phyloP scores from a whole-genome alignment of 176 grass and related monocot genomes.

The Stipa capillata region DNA sequence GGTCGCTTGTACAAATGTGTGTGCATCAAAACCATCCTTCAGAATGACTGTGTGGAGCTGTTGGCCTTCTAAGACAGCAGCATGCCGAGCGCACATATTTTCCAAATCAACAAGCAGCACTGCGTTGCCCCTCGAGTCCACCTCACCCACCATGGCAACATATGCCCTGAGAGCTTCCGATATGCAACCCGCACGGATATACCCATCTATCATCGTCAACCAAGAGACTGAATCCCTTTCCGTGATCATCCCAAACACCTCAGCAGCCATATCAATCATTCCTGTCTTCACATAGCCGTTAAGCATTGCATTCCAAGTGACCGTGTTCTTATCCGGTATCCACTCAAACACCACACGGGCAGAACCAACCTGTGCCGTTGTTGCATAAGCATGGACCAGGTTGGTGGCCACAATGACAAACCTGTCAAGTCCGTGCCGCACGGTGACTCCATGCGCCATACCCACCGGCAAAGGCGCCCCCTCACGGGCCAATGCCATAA shows the following conservation, averaged over 20 bases:
- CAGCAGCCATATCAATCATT: too few relatives aligned
- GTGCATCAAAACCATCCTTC: too few relatives aligned
- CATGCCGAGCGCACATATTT: constrained; percentile 20
- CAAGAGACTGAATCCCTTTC: constrained; percentile 42
- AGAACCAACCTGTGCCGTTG: neutral
- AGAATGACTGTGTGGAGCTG: too few relatives aligned
- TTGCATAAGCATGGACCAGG: constrained; percentile 30
- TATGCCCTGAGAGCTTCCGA: constrained; percentile 32
- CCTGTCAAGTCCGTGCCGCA: constrained; percentile 17
- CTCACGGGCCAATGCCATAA: too few relatives aligned
- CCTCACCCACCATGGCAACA: too few relatives aligned
- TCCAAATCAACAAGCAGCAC: constrained; percentile 43
- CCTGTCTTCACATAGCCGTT: constrained; percentile 52
- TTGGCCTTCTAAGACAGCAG: constrained; percentile 23
- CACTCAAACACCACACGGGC: constrained; percentile 23
- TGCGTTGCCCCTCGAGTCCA: neutral
- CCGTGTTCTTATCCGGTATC: constrained; percentile 32
- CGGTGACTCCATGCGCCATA: constrained; percentile 14
- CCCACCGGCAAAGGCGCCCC: too few relatives aligned
- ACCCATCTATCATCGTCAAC: too few relatives aligned
- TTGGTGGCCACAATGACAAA: too few relatives aligned
- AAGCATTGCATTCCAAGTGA: constrained; percentile 54
- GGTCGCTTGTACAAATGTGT: constrained; percentile 42
- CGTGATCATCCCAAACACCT: too few relatives aligned
- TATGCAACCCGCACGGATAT: constrained; percentile 14